Conservation (phyloP, 495 filamentous ascomycete genomes). For the Penicillium odoratum region DNA sequence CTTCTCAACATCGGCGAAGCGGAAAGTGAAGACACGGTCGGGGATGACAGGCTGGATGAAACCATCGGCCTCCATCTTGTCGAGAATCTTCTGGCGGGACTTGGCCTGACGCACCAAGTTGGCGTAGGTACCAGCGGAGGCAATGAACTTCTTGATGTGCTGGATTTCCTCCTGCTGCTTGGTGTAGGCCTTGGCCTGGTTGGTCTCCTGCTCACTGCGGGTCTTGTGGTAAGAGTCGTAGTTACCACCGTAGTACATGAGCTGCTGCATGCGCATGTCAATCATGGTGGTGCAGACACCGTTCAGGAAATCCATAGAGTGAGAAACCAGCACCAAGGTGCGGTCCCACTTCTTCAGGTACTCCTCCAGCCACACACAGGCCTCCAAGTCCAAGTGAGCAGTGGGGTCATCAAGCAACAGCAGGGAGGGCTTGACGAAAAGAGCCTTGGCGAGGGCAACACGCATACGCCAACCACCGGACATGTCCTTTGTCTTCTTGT, state of each 20-base stretch:
- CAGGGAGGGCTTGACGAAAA: conserved; percentile 96
- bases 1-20: conserved; percentile 98
- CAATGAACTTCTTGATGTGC: conserved; percentile 99
- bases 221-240: conserved; percentile 99
- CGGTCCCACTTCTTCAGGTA: conserved; percentile 99
- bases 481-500: conserved; percentile 99
- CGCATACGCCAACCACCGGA: conserved; percentile 99
- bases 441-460: conserved; percentile 93
- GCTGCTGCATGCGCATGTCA: conserved; percentile 88
- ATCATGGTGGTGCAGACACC: conserved; percentile 99
- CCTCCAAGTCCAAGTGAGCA: conserved; percentile 98
- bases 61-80: conserved; percentile 99
- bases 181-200: conserved; percentile 97
- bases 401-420: conserved; percentile 97
- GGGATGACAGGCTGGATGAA: conserved; percentile 87
- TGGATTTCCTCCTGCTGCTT: conserved; percentile 99
- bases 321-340: conserved; percentile 95
- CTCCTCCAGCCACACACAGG: conserved; percentile 99
- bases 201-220: conserved; percentile 87
- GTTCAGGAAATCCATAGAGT: conserved; percentile 98
- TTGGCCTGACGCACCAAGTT: conserved; percentile 99
- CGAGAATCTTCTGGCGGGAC: conserved; percentile 98
- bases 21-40: conserved; percentile 95
- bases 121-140: conserved; percentile 98
- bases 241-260: conserved; percentile 99